These are phyloP conservation scores for Microsporum audouinii DNA, from an alignment of 2,329 filamentous ascomycete species.

Conservation along the genomic window DNA sequence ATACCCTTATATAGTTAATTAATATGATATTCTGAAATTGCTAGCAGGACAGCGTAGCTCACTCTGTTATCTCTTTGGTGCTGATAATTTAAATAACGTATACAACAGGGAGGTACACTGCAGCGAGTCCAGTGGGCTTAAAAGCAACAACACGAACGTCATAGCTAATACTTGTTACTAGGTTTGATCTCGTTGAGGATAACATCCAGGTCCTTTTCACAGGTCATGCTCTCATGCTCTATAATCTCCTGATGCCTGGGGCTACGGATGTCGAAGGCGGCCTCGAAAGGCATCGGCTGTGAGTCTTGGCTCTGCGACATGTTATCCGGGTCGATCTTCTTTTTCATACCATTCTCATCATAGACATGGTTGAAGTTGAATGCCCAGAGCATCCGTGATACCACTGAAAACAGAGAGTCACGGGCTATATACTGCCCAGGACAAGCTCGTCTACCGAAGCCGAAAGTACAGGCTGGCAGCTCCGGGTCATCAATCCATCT, in stretches of 20 bases:
- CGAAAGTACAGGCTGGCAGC: conserved; percentile 45
- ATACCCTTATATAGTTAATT: too few species aligned
- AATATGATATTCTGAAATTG: too few species aligned
- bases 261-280: conserved; percentile 19
- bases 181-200: background rate
- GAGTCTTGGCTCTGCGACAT: conserved; percentile 14
- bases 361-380: conserved; percentile 15
- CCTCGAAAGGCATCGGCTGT: conserved; percentile 17
- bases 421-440: conserved; percentile 25
- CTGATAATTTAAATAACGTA: too few species aligned
- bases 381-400: conserved; percentile 44
- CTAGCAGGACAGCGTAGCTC: too few species aligned
- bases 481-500: conserved; percentile 34
- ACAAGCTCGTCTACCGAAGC: conserved; percentile 44
- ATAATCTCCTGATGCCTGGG: conserved; percentile 15
- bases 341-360: conserved; percentile 16
- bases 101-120: too few species aligned
- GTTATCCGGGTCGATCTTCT: conserved; percentile 17
- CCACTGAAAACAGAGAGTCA: conserved; percentile 41
- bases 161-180: background rate
- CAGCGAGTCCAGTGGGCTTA: too few species aligned
- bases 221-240: conserved; percentile 14
- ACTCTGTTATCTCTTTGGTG: too few species aligned
- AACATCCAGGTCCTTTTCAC: conserved; percentile 14
- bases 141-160: too few species aligned